Conservation (phyloP, 1,139 yeast species). For the Diutina ranongensis region DNA sequence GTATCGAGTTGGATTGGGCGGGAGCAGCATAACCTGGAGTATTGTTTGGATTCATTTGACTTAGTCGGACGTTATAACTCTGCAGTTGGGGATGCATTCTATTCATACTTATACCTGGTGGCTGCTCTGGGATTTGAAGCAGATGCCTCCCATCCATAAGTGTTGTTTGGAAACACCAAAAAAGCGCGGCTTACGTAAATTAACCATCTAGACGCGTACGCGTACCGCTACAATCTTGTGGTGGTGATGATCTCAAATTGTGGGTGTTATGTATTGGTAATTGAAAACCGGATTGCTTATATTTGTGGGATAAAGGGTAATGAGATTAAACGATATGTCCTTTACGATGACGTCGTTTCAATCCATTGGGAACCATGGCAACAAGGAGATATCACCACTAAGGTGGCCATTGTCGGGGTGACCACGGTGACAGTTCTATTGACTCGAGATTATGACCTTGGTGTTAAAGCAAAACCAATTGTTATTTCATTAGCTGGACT, state of each 20-base stretch:
- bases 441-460: not conserved
- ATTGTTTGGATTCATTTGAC: no score
- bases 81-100: no score
- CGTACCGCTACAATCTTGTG: not conserved
- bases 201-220: no score
- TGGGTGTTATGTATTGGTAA: not conserved
- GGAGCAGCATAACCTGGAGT: no score
- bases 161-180: no score
- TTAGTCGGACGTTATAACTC: no score
- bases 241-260: not conserved
- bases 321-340: not conserved
- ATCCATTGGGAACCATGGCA: not conserved
- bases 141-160: no score
- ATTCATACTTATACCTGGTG: no score
- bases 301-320: not conserved
- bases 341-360: not conserved
- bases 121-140: no score
- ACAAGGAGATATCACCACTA: not conserved
- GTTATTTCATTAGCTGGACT: not conserved
- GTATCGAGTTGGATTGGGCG: no score
- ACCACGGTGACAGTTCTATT: not conserved
- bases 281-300: not conserved
- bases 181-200: not conserved
- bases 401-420: constrained; percentile 4
- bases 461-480: not conserved